phyloP scores from a whole-genome alignment of 371 early-diverging fungal genomes.

The Mucor saturninus region DNA sequence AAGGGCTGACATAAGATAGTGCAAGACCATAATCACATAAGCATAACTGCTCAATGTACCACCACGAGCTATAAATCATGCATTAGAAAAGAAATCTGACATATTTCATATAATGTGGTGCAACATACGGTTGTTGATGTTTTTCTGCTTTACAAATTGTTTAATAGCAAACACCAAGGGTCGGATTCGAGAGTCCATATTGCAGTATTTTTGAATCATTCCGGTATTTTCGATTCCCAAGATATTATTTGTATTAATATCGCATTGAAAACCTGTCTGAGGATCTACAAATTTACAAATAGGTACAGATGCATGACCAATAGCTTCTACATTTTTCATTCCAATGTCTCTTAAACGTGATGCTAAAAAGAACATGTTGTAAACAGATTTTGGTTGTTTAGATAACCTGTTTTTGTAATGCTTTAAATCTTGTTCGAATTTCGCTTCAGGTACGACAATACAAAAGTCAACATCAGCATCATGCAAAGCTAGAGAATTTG shows the following conservation, averaged over 20 bases:
- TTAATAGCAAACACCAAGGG: slow-evolving; percentile 64
- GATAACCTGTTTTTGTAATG: not conserved
- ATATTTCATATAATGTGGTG: not conserved
- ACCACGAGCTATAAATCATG: slow-evolving; percentile 12
- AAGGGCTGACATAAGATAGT: slow-evolving; percentile 24
- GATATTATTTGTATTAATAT: slow-evolving; percentile 63
- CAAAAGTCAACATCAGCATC: slow-evolving; percentile 45
- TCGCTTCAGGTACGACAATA: slow-evolving; percentile 35
- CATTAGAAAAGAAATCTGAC: not conserved
- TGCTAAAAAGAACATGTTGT: slow-evolving; percentile 37
- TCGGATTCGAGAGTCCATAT: slow-evolving; percentile 56
- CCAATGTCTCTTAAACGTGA: slow-evolving; percentile 23
- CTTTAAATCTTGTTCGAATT: slow-evolving; percentile 12
- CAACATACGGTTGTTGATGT: slow-evolving; percentile 54
- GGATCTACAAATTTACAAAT: slow-evolving; percentile 76
- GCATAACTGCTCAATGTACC: slow-evolving; percentile 40
- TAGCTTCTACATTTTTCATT: slow-evolving; percentile 35
- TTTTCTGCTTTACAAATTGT: slow-evolving; percentile 55
- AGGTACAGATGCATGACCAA: slow-evolving; percentile 56
- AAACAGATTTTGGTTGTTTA: slow-evolving; percentile 19
- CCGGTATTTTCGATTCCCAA: slow-evolving; percentile 65
- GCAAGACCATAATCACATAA: slow-evolving; percentile 33
- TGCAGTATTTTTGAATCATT: slow-evolving; percentile 58
- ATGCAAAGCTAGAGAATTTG: slow-evolving; percentile 29
- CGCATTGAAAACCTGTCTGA: slow-evolving; percentile 47